Conservation (phyloP, 2,329 filamentous ascomycete genomes). For the Arthrobotrys conoides region DNA sequence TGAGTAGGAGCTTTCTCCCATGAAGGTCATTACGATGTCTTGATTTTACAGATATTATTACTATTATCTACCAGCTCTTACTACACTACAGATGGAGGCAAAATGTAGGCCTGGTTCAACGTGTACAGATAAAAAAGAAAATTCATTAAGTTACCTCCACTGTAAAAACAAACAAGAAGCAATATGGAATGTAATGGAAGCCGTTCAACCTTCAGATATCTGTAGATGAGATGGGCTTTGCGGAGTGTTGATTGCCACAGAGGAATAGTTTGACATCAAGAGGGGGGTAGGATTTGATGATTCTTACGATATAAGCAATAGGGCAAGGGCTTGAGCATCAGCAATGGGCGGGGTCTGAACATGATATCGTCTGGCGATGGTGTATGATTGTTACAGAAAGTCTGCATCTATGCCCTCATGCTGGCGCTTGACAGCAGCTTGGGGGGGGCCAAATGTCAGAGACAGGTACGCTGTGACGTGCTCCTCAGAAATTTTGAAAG, state of each 20-base stretch:
- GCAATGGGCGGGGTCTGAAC: no score
- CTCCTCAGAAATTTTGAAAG: slow-evolving; percentile 6
- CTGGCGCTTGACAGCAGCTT: no score
- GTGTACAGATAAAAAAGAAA: slow-evolving; percentile 58
- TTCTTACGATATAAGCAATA: slow-evolving; percentile 5
- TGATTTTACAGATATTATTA: slow-evolving; percentile 16
- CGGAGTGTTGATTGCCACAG: no score
- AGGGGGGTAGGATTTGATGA: no score
- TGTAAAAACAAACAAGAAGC: no score
- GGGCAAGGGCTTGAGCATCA: background rate
- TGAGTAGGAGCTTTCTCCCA: slow-evolving; percentile 29
- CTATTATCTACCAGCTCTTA: slow-evolving; percentile 16
- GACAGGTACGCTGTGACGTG: background rate
- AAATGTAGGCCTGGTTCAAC: slow-evolving; percentile 31
- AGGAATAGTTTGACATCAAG: no score
- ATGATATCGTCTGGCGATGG: no score
- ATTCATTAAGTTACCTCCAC: slow-evolving; percentile 43
- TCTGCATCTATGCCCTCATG: no score
- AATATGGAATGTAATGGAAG: background rate
- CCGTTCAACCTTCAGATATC: no score
- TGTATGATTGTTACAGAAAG: no score
- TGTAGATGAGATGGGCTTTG: no score
- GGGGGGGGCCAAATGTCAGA: no score
- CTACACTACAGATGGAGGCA: background rate
- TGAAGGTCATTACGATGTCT: slow-evolving; percentile 1